Evolutionary conservation across 352 stramenopile species (phyloP).

Genomic region (Hyaloperonospora brassicae): DNA sequence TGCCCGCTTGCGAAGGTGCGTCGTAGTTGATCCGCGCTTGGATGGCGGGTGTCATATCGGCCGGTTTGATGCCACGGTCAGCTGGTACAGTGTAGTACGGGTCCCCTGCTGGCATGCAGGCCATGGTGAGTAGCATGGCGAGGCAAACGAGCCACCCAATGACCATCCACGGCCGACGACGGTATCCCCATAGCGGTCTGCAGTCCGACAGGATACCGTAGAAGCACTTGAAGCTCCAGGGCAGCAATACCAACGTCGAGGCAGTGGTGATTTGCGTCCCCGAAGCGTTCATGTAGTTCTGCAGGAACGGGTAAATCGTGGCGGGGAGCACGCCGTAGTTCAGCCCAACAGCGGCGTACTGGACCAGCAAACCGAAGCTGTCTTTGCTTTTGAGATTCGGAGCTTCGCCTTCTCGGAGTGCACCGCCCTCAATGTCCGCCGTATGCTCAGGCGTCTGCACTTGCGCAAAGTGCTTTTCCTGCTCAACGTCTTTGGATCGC

Average conservation of each 20-base stretch:
- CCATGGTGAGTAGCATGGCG: slow-evolving; percentile 43
- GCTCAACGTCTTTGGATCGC: slow-evolving; percentile 16
- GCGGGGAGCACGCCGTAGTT: slow-evolving; percentile 38
- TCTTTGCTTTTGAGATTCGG: slow-evolving; percentile 33
- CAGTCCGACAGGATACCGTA: slow-evolving; percentile 27
- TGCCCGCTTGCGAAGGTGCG: slow-evolving; percentile 27
- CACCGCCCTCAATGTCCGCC: slow-evolving; percentile 30
- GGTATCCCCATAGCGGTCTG: slow-evolving; percentile 33
- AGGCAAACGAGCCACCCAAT: slow-evolving; percentile 45
- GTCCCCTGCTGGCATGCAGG: slow-evolving; percentile 27
- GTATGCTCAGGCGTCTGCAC: slow-evolving; percentile 19
- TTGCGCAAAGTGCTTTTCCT: slow-evolving; percentile 13
- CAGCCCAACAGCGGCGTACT: slow-evolving; percentile 47
- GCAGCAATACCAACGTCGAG: slow-evolving; percentile 19
- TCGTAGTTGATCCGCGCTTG: slow-evolving; percentile 28
- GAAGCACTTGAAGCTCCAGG: slow-evolving; percentile 29
- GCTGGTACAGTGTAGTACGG: slow-evolving; percentile 45
- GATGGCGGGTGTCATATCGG: slow-evolving; percentile 26
- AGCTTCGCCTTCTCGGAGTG: slow-evolving; percentile 29
- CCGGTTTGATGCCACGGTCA: slow-evolving; percentile 19
- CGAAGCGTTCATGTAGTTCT: slow-evolving; percentile 28
- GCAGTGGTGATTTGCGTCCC: slow-evolving; percentile 21
- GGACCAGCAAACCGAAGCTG: slow-evolving; percentile 34
- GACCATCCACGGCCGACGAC: slow-evolving; percentile 48
- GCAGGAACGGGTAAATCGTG: slow-evolving; percentile 28